Evolutionary conservation across 805 yeast genomes (phyloP).

Genomic region (Teunomyces lycoperdinae): DNA sequence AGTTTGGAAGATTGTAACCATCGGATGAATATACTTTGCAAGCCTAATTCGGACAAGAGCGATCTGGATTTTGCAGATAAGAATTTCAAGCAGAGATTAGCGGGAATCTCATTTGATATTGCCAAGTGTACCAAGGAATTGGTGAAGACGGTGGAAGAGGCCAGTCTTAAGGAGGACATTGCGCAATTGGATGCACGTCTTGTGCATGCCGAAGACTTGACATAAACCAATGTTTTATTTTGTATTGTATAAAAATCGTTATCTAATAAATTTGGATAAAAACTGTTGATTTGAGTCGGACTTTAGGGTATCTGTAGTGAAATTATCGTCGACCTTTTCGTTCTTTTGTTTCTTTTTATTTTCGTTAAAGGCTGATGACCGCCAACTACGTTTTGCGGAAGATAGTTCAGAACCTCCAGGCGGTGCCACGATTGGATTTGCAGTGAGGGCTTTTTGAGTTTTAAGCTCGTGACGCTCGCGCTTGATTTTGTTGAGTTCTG

Average conservation of each 20-base stretch:
- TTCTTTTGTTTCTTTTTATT: slow-evolving; percentile 8
- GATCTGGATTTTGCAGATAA: slow-evolving; percentile 77
- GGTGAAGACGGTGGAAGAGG: slow-evolving; percentile 94
- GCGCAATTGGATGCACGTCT: slow-evolving; percentile 72
- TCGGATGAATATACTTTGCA: slow-evolving; percentile 74
- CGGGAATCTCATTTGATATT: slow-evolving; percentile 94
- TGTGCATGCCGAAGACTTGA: slow-evolving; percentile 11
- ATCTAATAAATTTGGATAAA: slow-evolving; percentile 32
- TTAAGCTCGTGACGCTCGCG: slow-evolving; percentile 11
- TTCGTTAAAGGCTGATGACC: slow-evolving; percentile 22
- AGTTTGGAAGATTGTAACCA: slow-evolving; percentile 81
- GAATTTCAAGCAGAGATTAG: slow-evolving; percentile 87
- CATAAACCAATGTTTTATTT: slow-evolving; percentile 1
- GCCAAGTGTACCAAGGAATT: slow-evolving; percentile 95
- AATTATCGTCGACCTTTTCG: slow-evolving; percentile 8
- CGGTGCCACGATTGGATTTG: slow-evolving; percentile 9
- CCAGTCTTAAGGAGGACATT: slow-evolving; percentile 82
- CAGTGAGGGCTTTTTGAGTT: slow-evolving; percentile 7
- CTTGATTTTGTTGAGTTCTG: slow-evolving; percentile 18
- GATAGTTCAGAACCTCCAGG: background rate
- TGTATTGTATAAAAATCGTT: slow-evolving; percentile 2
- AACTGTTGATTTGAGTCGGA: slow-evolving; percentile 36
- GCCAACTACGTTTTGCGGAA: slow-evolving; percentile 25
- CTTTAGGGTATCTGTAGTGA: slow-evolving; percentile 31
- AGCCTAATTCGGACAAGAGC: slow-evolving; percentile 35